Percentiles rank a stretch among this genome's conserved stretches.
Evolutionary conservation across 139 green algal genomes (phyloP).

Genomic region (Tetradesmus lagerheimii): DNA sequence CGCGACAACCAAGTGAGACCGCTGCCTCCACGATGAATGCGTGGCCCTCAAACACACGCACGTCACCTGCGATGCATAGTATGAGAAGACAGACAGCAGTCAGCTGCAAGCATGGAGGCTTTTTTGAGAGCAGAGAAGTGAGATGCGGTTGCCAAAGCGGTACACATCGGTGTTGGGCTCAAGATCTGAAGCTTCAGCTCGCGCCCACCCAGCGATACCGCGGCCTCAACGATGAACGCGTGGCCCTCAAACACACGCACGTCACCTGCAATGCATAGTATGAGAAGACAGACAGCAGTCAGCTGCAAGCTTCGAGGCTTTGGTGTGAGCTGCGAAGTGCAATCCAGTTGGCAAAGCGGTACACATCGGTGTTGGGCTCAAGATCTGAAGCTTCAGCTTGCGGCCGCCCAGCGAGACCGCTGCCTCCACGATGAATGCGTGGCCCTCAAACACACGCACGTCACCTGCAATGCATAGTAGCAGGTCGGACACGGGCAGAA

Average conservation of each 20-base stretch:
- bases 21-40: slow-evolving; percentile 96
- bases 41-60: slow-evolving; percentile 93
- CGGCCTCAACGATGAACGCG: slow-evolving; percentile 95
- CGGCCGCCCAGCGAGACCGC: slow-evolving; percentile 89
- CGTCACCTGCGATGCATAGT: too few species aligned
- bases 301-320: too few species aligned
- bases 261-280: too few species aligned
- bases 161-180: too few species aligned
- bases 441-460: slow-evolving; percentile 89
- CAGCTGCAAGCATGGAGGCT: not conserved
- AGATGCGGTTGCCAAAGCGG: too few species aligned
- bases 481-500: too few species aligned
- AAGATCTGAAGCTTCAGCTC: slow-evolving; percentile 77
- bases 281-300: too few species aligned
- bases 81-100: too few species aligned
- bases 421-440: slow-evolving; percentile 96
- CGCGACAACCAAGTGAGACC: slow-evolving; percentile 87
- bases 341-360: too few species aligned
- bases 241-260: slow-evolving; percentile 92
- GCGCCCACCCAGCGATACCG: slow-evolving; percentile 88
- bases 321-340: too few species aligned
- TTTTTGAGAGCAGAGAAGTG: not conserved
- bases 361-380: slow-evolving; percentile 43
- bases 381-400: slow-evolving; percentile 89
- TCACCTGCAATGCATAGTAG: slow-evolving; percentile 58